These are phyloP conservation scores for Dendrobium chrysotoxum DNA, from an alignment of 106 monocot genomes.

Conservation along the genomic window DNA sequence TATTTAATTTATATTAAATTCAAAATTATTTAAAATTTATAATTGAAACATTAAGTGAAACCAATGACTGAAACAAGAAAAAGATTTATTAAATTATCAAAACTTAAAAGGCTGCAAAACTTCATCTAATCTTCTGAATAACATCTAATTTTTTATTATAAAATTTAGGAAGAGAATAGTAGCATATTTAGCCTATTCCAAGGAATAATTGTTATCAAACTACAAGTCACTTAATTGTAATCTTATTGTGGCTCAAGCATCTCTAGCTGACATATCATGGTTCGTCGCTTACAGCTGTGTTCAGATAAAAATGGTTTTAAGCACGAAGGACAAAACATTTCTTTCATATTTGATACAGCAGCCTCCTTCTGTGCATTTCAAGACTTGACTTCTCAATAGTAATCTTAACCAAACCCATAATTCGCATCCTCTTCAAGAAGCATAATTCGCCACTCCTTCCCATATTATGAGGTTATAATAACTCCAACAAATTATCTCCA, in stretches of 20 bases:
- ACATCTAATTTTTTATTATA: too few relatives aligned
- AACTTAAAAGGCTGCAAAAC: too few relatives aligned
- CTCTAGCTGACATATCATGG: not conserved
- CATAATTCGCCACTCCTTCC: not conserved
- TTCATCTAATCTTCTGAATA: too few relatives aligned
- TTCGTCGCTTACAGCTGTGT: not conserved
- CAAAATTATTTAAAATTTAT: too few relatives aligned
- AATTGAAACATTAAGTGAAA: too few relatives aligned
- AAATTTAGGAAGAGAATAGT: not conserved
- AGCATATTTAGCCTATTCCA: not conserved
- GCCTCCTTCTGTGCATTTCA: not conserved
- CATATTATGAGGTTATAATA: not conserved
- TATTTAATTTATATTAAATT: too few relatives aligned
- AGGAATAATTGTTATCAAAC: not conserved
- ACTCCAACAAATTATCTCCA: not conserved
- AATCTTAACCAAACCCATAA: not conserved
- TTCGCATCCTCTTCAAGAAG: conserved; percentile 1
- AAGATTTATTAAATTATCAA: too few relatives aligned
- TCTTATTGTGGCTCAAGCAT: not conserved
- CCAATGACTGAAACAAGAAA: too few relatives aligned
- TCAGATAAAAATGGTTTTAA: not conserved
- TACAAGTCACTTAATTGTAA: not conserved
- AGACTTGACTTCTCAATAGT: not conserved
- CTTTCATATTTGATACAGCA: not conserved
- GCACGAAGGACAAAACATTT: not conserved